A percentile compares a stretch with the other conserved stretches of the same genome.
Conservation (phyloP, 2,329 filamentous ascomycete genomes). For the Dothistroma pini region DNA sequence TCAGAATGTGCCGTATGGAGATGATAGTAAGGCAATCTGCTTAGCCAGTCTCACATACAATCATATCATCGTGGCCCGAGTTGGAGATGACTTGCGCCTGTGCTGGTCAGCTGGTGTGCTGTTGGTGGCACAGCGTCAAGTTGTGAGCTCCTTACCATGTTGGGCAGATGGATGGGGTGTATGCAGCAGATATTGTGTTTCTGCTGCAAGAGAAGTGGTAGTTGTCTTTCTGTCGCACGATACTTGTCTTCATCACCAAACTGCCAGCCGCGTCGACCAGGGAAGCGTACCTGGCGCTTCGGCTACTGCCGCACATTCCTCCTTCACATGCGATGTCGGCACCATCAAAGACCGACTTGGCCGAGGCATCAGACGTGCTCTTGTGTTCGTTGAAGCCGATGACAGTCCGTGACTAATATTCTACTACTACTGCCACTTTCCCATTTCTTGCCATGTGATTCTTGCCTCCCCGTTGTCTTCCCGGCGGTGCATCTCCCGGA, state of each 20-base stretch:
- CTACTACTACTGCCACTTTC: background rate
- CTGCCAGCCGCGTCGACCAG: background rate
- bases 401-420: background rate
- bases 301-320: background rate
- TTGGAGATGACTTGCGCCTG: constrained; percentile 78
- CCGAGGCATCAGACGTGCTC: background rate
- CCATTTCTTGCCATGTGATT: constrained; percentile 7
- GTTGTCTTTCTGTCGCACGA: background rate
- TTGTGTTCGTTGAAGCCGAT: background rate
- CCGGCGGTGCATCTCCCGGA: background rate
- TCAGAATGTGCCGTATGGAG: background rate
- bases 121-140: background rate
- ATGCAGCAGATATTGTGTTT: background rate
- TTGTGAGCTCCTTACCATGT: background rate
- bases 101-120: constrained; percentile 16
- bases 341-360: background rate
- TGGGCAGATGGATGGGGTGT: background rate
- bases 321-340: background rate
- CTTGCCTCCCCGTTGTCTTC: background rate
- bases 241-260: background rate
- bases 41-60: constrained; percentile 63
- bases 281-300: background rate
- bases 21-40: background rate
- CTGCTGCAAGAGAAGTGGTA: background rate
- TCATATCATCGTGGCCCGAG: constrained; percentile 97